phyloP scores from a whole-genome alignment of 495 filamentous ascomycete genomes.

The Penicillium lagena region DNA sequence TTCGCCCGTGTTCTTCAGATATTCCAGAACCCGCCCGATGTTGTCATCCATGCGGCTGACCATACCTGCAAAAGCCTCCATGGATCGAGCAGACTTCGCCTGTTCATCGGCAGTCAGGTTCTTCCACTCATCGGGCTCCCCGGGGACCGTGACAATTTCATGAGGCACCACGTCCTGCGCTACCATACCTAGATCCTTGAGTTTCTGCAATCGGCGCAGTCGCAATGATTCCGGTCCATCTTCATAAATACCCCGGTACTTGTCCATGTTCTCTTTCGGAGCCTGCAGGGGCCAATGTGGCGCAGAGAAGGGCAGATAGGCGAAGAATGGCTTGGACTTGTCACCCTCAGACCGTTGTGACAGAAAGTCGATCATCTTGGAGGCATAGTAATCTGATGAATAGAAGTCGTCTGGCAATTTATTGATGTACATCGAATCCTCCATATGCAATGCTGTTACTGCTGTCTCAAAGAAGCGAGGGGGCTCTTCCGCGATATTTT shows the following conservation, averaged over 20 bases:
- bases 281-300: slow-evolving; percentile 59
- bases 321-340: slow-evolving; percentile 50
- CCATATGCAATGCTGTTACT: too few species aligned
- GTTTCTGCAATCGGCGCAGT: slow-evolving; percentile 37
- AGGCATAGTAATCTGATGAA: slow-evolving; percentile 46
- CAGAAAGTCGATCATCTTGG: slow-evolving; percentile 49
- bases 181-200: slow-evolving; percentile 48
- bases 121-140: slow-evolving; percentile 47
- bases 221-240: slow-evolving; percentile 50
- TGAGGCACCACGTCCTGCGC: slow-evolving; percentile 44
- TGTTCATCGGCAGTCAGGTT: slow-evolving; percentile 43
- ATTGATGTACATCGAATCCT: slow-evolving; percentile 1
- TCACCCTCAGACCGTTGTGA: slow-evolving; percentile 43
- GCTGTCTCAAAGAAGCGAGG: too few species aligned
- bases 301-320: slow-evolving; percentile 52
- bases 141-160: slow-evolving; percentile 33
- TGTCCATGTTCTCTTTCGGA: slow-evolving; percentile 42
- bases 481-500: slow-evolving; percentile 31
- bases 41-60: slow-evolving; percentile 57
- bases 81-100: slow-evolving; percentile 44
- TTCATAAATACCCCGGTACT: slow-evolving; percentile 51
- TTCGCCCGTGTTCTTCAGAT: slow-evolving; percentile 50
- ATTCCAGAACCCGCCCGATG: slow-evolving; percentile 51
- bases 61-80: slow-evolving; percentile 62
- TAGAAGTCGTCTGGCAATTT: slow-evolving; percentile 51